Evolutionary conservation across 2,329 filamentous ascomycete species (phyloP).

Genomic region (Cladosporium velox): DNA sequence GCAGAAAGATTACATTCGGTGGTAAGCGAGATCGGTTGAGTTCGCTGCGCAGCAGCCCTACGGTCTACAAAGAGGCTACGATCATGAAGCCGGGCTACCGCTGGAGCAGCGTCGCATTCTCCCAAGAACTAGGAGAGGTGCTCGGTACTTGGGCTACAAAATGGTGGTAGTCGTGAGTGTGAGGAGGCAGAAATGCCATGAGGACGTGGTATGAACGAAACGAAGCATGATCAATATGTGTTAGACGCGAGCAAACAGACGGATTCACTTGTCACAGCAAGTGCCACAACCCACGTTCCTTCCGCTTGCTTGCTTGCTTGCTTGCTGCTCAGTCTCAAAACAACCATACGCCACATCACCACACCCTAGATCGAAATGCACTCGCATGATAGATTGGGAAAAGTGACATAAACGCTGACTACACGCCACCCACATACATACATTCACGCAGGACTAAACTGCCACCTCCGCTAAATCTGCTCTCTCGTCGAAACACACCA

Average conservation of each 20-base stretch:
- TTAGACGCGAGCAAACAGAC: constrained; percentile 11
- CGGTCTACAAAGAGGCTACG: not conserved
- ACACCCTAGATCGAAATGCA: not conserved
- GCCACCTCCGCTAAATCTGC: not conserved
- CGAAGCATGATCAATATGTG: constrained; percentile 5
- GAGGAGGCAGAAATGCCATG: not conserved
- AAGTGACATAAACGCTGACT: not conserved
- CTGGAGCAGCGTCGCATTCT: not conserved
- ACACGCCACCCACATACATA: not conserved
- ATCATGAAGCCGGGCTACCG: not conserved
- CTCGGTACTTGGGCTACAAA: not conserved
- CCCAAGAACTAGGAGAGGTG: not conserved
- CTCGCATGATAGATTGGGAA: not conserved
- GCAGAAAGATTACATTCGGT: not conserved
- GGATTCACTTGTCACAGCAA: not conserved
- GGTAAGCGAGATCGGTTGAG: not conserved
- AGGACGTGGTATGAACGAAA: constrained; percentile 1
- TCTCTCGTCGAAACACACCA: not conserved
- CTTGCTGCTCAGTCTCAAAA: no score
- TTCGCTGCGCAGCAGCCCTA: not conserved
- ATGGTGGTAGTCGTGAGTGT: constrained; percentile 23
- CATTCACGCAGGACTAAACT: not conserved
- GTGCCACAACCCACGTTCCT: not conserved
- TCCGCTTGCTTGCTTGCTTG: not conserved
- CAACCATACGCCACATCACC: not conserved